Conservation (phyloP, 202 grass and related monocot genomes). For the Bolboschoenoplectus hybrid region DNA sequence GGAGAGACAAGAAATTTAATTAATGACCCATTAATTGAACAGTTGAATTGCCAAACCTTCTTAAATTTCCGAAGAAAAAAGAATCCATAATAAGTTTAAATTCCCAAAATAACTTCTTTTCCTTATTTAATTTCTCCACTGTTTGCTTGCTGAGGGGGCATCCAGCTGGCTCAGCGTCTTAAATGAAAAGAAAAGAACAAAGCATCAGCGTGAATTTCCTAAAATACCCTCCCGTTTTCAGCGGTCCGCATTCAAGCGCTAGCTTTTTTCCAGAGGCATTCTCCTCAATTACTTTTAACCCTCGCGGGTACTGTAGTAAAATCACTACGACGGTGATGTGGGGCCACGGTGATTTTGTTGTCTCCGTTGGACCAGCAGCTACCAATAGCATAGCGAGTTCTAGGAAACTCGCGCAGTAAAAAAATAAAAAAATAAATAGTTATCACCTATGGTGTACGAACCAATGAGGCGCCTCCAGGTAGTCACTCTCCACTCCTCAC, state of each 20-base stretch:
- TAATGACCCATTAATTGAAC: too few species aligned
- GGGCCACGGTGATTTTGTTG: constrained; percentile 25
- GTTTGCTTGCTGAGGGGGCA: constrained; percentile 6
- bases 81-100: neutral
- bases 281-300: neutral
- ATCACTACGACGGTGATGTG: neutral
- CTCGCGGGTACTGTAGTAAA: neutral
- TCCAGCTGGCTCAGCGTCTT: neutral
- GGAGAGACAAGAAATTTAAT: too few species aligned
- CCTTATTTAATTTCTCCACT: constrained; percentile 16
- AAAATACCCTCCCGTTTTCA: neutral
- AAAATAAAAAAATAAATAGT: neutral
- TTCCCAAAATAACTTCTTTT: neutral
- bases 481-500: neutral
- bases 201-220: neutral
- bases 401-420: constrained; percentile 22
- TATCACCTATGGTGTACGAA: neutral
- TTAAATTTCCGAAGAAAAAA: neutral
- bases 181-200: constrained; percentile 16
- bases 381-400: constrained; percentile 8
- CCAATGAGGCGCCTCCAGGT: constrained; percentile 19
- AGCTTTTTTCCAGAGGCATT: neutral
- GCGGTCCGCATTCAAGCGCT: neutral
- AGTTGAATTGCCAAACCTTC: neutral
- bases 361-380: constrained; percentile 8